phyloP scores from a whole-genome alignment of 140 eudicot genomes.

The Bidens hawaiensis region DNA sequence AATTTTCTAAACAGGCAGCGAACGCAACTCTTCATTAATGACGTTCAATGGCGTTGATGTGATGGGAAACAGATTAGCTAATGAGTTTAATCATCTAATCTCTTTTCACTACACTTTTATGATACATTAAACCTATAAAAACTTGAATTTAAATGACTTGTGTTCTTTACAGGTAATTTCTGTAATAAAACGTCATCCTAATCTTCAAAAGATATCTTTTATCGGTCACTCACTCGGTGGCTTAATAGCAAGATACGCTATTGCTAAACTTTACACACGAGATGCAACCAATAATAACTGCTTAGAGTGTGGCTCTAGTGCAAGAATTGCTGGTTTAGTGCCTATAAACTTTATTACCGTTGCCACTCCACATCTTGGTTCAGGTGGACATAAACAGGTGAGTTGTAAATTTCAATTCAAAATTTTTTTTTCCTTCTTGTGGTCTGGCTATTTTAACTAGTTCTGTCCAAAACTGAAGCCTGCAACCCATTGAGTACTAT shows the following conservation, averaged over 20 bases:
- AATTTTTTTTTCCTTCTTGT: no score
- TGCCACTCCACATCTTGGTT: constrained; percentile 95
- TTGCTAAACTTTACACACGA: constrained; percentile 65
- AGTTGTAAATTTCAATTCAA: constrained; percentile 7
- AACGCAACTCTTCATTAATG: constrained; percentile 61
- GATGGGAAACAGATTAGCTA: constrained; percentile 90
- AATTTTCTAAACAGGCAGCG: constrained; percentile 54
- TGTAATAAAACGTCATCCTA: constrained; percentile 61
- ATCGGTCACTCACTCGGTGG: constrained; percentile 97
- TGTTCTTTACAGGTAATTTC: constrained; percentile 63
- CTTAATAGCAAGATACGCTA: constrained; percentile 80
- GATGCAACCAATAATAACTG: constrained; percentile 20
- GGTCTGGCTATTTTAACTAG: neutral
- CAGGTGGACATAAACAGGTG: constrained; percentile 88
- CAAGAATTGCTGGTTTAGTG: constrained; percentile 69
- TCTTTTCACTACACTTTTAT: neutral
- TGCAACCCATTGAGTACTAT: no score
- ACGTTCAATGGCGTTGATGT: constrained; percentile 95
- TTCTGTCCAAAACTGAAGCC: no score
- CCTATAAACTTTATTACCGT: constrained; percentile 78
- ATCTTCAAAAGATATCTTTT: constrained; percentile 81
- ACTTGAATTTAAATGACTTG: neutral
- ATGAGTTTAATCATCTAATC: constrained; percentile 44
- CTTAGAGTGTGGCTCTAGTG: constrained; percentile 29
- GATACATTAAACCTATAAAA: neutral